A percentile compares a stretch with the other conserved stretches of the same genome.
Conservation (phyloP, 306 rosid species). For the Cicer pinnatifidum region DNA sequence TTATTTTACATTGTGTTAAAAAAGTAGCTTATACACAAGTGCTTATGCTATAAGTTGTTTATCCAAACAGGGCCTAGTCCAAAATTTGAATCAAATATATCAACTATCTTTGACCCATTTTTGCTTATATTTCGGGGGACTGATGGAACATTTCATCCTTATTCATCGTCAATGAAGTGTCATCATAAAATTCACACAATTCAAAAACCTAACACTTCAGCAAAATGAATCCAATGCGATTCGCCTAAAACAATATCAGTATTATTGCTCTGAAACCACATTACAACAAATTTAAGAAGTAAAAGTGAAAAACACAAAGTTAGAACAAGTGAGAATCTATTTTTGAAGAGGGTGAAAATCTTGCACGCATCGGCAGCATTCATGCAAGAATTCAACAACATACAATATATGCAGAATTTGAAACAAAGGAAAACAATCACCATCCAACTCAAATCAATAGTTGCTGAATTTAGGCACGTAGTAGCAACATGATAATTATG, state of each 20-base stretch:
- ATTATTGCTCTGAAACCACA: neutral
- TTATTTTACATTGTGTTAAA: too few species aligned
- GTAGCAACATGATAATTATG: neutral
- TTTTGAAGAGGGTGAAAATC: neutral
- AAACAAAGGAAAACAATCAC: neutral
- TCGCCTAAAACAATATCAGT: neutral
- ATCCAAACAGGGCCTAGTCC: too few species aligned
- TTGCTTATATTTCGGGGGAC: too few species aligned
- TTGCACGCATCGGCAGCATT: neutral
- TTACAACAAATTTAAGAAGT: neutral
- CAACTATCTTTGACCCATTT: neutral
- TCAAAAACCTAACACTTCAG: neutral
- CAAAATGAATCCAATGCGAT: neutral
- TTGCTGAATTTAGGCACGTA: neutral
- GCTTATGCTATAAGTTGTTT: too few species aligned
- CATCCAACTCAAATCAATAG: neutral
- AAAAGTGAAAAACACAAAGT: neutral
- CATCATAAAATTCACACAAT: conserved; percentile 14
- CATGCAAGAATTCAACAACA: conserved; percentile 11
- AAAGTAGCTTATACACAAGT: too few species aligned
- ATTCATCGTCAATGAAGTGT: conserved; percentile 2
- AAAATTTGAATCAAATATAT: too few species aligned
- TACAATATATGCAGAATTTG: neutral
- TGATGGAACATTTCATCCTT: neutral
- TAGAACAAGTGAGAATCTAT: neutral